These are phyloP conservation scores for Bipolaris cookei DNA, from an alignment of 2,329 filamentous ascomycete species.

Conservation along the genomic window DNA sequence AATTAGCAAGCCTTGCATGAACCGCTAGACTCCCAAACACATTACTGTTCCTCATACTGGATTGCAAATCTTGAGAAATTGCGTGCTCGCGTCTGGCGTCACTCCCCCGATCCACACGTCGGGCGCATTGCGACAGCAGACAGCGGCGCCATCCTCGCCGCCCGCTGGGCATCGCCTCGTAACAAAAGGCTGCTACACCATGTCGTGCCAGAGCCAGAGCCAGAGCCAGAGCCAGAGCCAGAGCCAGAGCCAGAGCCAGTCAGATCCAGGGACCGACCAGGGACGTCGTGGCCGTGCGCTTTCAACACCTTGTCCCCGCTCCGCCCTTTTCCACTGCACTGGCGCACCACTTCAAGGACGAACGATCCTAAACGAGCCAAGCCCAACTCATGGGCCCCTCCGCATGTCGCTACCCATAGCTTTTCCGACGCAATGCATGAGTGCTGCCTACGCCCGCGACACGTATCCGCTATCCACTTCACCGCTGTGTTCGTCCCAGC, in stretches of 20 bases:
- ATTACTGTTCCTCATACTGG: no score
- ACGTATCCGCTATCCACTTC: conserved; percentile 17
- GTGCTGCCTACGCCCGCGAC: conserved; percentile 18
- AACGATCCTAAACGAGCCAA: conserved; percentile 21
- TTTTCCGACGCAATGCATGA: conserved; percentile 12
- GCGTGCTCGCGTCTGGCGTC: not conserved
- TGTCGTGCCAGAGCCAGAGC: not conserved
- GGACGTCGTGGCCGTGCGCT: conserved; percentile 10
- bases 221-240: not conserved
- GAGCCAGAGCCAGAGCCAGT: not conserved
- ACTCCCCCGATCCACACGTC: not conserved
- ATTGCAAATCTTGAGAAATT: conserved; percentile 1
- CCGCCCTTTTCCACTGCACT: conserved; percentile 16
- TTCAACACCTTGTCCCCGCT: conserved; percentile 19
- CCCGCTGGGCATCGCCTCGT: not conserved
- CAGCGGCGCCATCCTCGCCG: not conserved
- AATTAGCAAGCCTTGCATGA: conserved; percentile 6
- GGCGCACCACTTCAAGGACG: conserved; percentile 15
- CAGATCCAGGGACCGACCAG: conserved; percentile 13
- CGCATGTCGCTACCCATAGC: not conserved
- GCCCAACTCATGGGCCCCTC: not conserved
- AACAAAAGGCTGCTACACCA: not conserved
- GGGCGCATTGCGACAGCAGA: not conserved
- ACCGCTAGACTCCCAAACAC: conserved; percentile 5
- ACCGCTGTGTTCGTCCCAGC: conserved; percentile 31